phyloP scores from a whole-genome alignment of 257 asterid genomes.

The Solanum tacnaense region DNA sequence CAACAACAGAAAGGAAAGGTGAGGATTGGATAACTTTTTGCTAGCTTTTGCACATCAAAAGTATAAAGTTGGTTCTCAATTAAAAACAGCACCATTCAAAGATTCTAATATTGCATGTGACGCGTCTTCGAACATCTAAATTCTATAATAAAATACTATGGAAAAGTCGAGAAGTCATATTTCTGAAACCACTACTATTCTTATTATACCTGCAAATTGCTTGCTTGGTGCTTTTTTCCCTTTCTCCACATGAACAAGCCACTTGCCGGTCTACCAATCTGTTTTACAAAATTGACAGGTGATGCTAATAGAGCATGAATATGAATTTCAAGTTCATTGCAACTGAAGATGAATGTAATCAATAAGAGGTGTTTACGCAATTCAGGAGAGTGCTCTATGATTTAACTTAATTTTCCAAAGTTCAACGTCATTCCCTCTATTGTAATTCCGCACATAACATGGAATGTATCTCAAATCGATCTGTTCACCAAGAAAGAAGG shows the following conservation, averaged over 20 bases:
- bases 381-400: not conserved
- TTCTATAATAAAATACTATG: not conserved
- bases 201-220: not conserved
- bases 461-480: constrained; percentile 55
- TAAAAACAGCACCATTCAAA: not conserved
- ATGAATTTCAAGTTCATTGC: not conserved
- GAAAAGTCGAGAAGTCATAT: not conserved
- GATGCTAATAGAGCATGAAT: not conserved
- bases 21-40: not conserved
- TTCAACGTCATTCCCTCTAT: constrained; percentile 75
- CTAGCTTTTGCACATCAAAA: not conserved
- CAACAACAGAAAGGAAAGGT: not conserved
- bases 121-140: not conserved
- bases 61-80: not conserved
- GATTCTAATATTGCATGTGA: constrained; percentile 1
- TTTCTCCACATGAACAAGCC: not conserved
- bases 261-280: not conserved
- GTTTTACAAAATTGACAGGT: not conserved
- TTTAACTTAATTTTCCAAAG: constrained; percentile 61
- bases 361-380: not conserved
- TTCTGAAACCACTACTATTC: not conserved
- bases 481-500: constrained; percentile 39
- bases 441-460: constrained; percentile 49
- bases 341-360: not conserved
- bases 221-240: not conserved